Evolutionary conservation across 208 protist genomes (phyloP), one percentile per base, ranked within the genome.

Genomic region (Borovskyia barvae): DNA sequence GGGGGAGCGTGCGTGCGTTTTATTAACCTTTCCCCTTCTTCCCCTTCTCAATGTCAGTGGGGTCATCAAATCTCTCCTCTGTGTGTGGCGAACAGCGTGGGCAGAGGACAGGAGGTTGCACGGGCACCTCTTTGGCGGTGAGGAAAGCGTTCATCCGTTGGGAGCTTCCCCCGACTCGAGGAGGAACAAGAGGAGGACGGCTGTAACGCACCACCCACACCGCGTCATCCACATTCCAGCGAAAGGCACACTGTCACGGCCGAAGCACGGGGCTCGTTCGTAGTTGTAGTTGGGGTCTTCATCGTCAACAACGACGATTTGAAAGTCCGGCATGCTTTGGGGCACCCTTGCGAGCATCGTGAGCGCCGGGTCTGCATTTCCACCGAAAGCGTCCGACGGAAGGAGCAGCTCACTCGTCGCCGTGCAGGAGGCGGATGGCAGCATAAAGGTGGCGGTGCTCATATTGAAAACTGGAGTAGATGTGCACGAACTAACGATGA

Each of bases 271-370:
- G 26, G 66, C 70, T 33, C 63, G 56, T 15, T 60, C 41, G 50
- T 66, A 75, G 45, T 68, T 28, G 54, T 71, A 78, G 46, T 32
- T 61, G 2, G 62, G 66, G 32, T 72, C 66, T 17, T 43, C 67
- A 35, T 82, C 76, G 56, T 82, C 41, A 5, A 82, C 76, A 15
- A 78, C 43, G 19, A 82, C 76, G 36, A 82, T 64, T 25, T 78
- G 76, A 20, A 82, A 78, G 43, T 73, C 66, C 20, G 66, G 57
- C 48, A 75, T 71, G 14, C 57, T 76, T 50, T 82, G 71, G 25
- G 63, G 33, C 2, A 82, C 42, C 22, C n/a, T 36, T 6, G 39
- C 22, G 15, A 78, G 63, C 71, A 78, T 62, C 5, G 53, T 48
- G 8, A 72, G 15, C 6, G 56, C 76, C 1, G 76, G 66, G 29